These are phyloP conservation scores for Malassezia japonica DNA, from an alignment of 1,284 basidiomycete species.

Conservation along the genomic window DNA sequence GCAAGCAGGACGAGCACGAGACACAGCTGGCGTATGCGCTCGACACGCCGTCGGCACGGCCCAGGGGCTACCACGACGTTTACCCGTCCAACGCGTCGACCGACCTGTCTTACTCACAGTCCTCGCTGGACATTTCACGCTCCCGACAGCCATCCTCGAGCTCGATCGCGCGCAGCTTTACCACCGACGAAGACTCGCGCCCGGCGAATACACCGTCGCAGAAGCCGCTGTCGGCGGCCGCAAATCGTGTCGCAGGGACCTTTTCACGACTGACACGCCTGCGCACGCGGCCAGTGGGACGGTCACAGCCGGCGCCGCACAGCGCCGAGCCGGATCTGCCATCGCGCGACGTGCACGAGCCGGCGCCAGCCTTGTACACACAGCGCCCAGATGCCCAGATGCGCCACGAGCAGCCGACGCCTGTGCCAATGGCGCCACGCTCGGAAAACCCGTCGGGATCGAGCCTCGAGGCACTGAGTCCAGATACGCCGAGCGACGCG, in stretches of 20 bases:
- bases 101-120: too few species aligned
- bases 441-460: not conserved
- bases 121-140: not conserved
- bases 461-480: not conserved
- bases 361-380: too few species aligned
- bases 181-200: not conserved
- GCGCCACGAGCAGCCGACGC: too few species aligned
- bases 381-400: too few species aligned
- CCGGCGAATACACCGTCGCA: not conserved
- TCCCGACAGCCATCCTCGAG: not conserved
- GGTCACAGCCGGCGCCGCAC: not conserved
- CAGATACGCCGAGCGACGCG: not conserved
- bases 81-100: too few species aligned
- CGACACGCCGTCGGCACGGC: too few species aligned
- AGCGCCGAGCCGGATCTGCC: slow-evolving; percentile 1
- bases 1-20: too few species aligned
- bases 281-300: not conserved
- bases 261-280: slow-evolving; percentile 16
- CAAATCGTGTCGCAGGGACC: slow-evolving; percentile 13
- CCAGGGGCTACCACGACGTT: too few species aligned
- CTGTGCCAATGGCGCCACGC: too few species aligned
- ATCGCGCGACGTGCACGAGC: not conserved
- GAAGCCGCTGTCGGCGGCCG: slow-evolving; percentile 10
- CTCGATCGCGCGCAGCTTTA: not conserved
- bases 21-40: too few species aligned